Evolutionary conservation across 805 yeast genomes (phyloP), one percentile per base, ranked within the genome.

Genomic region (Wickerhamiella qilinensis): DNA sequence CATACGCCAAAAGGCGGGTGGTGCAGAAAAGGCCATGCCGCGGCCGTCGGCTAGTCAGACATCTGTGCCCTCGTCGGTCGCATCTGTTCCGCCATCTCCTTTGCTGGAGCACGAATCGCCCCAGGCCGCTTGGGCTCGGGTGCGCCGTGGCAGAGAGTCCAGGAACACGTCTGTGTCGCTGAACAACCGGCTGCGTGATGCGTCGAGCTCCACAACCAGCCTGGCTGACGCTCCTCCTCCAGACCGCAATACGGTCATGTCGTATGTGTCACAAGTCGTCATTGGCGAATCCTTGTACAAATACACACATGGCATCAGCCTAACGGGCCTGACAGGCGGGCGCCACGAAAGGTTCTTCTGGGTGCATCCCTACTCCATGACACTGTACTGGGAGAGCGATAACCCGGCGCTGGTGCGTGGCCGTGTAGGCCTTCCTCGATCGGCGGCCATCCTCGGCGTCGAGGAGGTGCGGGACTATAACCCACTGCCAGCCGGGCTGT

Each of bases 281-380:
- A 80, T 86, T 56, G 98, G 98, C 38, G 97, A 88, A 54, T 82
- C 75, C 46, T 63, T 86, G 41, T 77, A 68, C 69, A 88, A 88
- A 58, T 86, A 86, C 55, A 82, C 77, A 55, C 74, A 91, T 42
- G 78, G 85, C 14, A 64, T 82, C 36, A 77, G 83, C 29, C 58
- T 67, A 6, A 51, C 51, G 32, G 68, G 78, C 1, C 67, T 82
- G 18, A 71, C 86, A 0, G 88, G 83, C 38, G 70, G 71, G 32
- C 71, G 95, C 43, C 98, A 88, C 53, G 91, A 80, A 53, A 69
- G 96, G 46, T 88, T 73, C 61, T 88, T 88, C 68, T 91, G 97
- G 97, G 73, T 91, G 33, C 94, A 88, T 58, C 97, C 98, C 3
- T 86, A 86, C 57, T 78, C 91, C 7, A 61, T 84, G 63, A 83